A percentile compares a stretch with the other conserved stretches of the same genome.
Evolutionary conservation across 345 rosid genomes (phyloP).

Genomic region (Eucalyptus erythrocorys): DNA sequence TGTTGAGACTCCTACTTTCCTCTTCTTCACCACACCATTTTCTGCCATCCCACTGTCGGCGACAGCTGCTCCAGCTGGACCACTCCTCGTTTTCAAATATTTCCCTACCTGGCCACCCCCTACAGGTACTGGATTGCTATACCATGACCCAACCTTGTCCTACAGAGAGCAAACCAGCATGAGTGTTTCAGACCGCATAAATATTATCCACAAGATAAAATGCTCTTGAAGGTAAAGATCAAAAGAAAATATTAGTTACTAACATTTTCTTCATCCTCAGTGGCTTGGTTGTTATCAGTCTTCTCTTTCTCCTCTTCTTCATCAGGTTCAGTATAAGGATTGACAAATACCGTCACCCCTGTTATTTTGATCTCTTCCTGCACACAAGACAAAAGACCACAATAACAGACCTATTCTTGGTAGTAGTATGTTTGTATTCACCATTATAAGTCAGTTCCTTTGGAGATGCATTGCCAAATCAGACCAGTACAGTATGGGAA

Average conservation of each 20-base stretch:
- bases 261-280: conserved; percentile 54
- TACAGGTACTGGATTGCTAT: conserved; percentile 68
- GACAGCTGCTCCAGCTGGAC: background rate
- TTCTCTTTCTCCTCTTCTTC: conserved; percentile 75
- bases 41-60: background rate
- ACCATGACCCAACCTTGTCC: conserved; percentile 90
- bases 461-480: background rate
- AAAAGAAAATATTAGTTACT: conserved; percentile 3
- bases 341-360: conserved; percentile 61
- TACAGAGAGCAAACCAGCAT: conserved; percentile 13
- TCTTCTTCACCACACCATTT: conserved; percentile 39
- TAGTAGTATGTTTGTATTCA: background rate
- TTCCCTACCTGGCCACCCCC: conserved; percentile 59
- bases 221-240: background rate
- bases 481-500: background rate
- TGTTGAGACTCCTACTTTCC: conserved; percentile 41
- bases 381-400: background rate
- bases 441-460: background rate
- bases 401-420: background rate
- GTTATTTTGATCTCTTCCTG: conserved; percentile 89
- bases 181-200: background rate
- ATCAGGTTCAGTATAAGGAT: conserved; percentile 75
- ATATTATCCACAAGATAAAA: background rate
- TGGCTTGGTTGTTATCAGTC: conserved; percentile 35
- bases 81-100: conserved; percentile 33